Base-by-base conservation (phyloP, 2,329 filamentous ascomycete species). In the Macrophomina pseudophaseolina region DNA sequence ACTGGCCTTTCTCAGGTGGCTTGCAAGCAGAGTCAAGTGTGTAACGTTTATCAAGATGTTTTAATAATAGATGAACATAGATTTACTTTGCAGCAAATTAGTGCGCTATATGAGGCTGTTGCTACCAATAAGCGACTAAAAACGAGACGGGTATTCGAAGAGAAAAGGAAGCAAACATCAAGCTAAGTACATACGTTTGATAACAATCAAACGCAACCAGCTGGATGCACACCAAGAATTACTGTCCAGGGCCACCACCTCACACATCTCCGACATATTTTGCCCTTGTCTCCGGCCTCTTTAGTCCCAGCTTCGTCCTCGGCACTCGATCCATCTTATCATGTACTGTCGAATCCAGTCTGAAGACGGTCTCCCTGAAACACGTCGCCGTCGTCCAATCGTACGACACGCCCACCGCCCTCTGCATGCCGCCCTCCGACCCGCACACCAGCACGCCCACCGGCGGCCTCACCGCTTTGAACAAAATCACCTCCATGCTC, bases 341-440 rank as follows among this genome's bases (percentile, higher is more conserved):
- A 16, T 78, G 72, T 6, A 78, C 76, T 16, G 71, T 64, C 0
- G 81, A 80, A 33, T 80, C 76, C 52, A 84, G 74, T 1, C 82
- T 72, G 38, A 84, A 65, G 1, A 84, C 82, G 0, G 78, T 81
- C 70, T 84, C 82, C 0, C 79, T 73, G 59, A 79, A 80, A 58
- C 82, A 70, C 0, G 79, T 82, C 2, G 73, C 71, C 1, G 75
- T 79, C 0, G 74, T 76, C 78, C 78, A 80, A 68, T 84, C 80
- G 64, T 83, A 84, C 0, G 80, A 82, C 68, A 81, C 83, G 16
- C 80, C 72, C 5, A 84, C 70, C 3, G 80, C 79, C 7, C 82
- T 75, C 66, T 82, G 80, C 79, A 82, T 80, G 2, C 81, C 81
- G 5, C 80, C 80, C 67, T 83, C 82, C 1, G 71, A 70, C 7